phyloP scores from a whole-genome alignment of 2,329 filamentous ascomycete species.

The Ceratocystis huliohia region DNA sequence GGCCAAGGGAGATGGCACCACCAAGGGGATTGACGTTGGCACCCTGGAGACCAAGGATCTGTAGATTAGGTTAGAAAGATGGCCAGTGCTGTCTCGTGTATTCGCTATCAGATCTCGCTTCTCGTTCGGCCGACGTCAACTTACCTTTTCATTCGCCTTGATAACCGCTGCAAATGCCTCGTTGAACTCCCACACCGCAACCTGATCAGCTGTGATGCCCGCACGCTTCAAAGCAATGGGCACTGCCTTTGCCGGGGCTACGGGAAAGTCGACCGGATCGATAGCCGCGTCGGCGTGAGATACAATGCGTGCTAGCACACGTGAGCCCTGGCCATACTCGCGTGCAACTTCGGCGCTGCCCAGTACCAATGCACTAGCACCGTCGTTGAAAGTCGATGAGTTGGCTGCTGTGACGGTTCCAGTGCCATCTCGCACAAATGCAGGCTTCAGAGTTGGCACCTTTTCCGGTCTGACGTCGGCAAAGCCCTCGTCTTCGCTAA shows the following conservation, averaged over 20 bases:
- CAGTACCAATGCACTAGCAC: conserved; percentile 78
- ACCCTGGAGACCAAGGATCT: conserved; percentile 68
- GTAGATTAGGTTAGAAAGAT: background rate
- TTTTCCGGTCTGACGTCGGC: conserved; percentile 78
- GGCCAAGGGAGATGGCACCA: conserved; percentile 82
- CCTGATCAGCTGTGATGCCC: conserved; percentile 80
- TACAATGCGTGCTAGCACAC: conserved; percentile 77
- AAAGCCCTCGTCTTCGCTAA: conserved; percentile 80
- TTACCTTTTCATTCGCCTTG: conserved; percentile 79
- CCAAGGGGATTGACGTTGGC: conserved; percentile 79
- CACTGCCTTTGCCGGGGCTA: conserved; percentile 84
- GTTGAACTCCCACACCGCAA: conserved; percentile 96
- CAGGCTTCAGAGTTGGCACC: conserved; percentile 74
- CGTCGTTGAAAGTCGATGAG: conserved; percentile 87
- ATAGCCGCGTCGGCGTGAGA: conserved; percentile 80
- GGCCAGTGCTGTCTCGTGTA: background rate
- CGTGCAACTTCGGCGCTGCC: conserved; percentile 69
- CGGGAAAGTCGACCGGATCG: conserved; percentile 84
- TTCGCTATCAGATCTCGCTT: background rate
- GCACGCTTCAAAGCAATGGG: conserved; percentile 79
- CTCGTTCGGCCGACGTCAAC: conserved; percentile 6
- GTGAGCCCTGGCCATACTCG: conserved; percentile 62
- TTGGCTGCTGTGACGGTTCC: conserved; percentile 93
- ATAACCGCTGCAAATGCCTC: conserved; percentile 95
- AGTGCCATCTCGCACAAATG: conserved; percentile 72